Conservation (phyloP, 352 stramenopile species). For the Pythium dissimile region DNA sequence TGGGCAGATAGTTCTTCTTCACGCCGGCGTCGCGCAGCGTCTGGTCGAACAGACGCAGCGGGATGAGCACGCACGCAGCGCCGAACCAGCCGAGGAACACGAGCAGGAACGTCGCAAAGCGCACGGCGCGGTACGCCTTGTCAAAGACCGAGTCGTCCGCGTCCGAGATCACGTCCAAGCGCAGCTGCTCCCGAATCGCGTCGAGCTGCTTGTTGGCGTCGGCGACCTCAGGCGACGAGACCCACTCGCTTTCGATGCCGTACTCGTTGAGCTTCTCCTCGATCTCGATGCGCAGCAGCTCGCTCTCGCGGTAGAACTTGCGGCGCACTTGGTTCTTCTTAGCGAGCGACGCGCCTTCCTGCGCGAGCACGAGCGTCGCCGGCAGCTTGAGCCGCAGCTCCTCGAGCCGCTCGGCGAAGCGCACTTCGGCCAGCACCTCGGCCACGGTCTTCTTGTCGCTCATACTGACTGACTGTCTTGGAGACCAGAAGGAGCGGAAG, state of each 20-base stretch:
- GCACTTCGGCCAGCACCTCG: constrained; percentile 54
- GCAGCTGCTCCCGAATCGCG: constrained; percentile 55
- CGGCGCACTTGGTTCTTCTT: constrained; percentile 69
- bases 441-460: constrained; percentile 29
- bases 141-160: constrained; percentile 42
- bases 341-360: constrained; percentile 40
- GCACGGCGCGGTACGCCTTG: constrained; percentile 57
- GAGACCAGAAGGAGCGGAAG: constrained; percentile 12
- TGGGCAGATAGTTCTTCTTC: constrained; percentile 75
- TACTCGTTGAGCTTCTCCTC: constrained; percentile 71
- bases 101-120: constrained; percentile 60
- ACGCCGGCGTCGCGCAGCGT: constrained; percentile 48
- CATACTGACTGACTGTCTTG: not conserved
- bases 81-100: constrained; percentile 78
- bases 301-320: constrained; percentile 66
- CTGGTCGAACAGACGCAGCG: constrained; percentile 57
- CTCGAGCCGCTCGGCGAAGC: constrained; percentile 52
- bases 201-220: constrained; percentile 56
- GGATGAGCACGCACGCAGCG: constrained; percentile 58
- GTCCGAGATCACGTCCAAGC: constrained; percentile 50
- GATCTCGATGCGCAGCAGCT: constrained; percentile 74
- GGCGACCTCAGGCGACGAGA: constrained; percentile 40
- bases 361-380: constrained; percentile 35
- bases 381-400: constrained; percentile 50
- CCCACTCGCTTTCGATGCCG: constrained; percentile 59